Conservation (phyloP, 768 basidiomycete species). For the Russula olivacea region DNA sequence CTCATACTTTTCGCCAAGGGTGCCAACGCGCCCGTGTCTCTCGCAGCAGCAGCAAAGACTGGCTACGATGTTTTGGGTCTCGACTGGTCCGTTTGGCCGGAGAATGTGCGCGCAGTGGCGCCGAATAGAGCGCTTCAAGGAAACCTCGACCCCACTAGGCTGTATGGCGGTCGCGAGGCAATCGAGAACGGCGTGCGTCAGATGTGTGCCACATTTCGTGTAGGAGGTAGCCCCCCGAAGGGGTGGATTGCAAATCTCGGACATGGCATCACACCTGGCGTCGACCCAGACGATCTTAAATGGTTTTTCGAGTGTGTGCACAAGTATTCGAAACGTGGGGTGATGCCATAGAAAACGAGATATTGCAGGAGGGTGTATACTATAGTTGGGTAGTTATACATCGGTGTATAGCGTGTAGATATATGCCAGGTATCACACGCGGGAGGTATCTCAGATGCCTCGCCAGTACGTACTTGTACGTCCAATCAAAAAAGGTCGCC, state of each 20-base stretch:
- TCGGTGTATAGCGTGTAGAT: constrained; percentile 21
- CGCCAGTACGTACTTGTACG: constrained; percentile 16
- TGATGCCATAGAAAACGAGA: constrained; percentile 5
- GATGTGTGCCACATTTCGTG: constrained; percentile 68
- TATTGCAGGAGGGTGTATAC: constrained; percentile 23
- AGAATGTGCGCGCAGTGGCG: constrained; percentile 57
- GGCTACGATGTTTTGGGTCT: constrained; percentile 88
- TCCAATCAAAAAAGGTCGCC: constrained; percentile 14
- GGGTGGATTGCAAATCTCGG: constrained; percentile 98
- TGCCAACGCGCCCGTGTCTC: constrained; percentile 64
- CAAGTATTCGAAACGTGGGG: constrained; percentile 55
- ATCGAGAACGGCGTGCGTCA: constrained; percentile 83
- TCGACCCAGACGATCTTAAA: constrained; percentile 86
- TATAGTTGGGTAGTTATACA: constrained; percentile 24
- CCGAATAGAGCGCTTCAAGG: constrained; percentile 76
- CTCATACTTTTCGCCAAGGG: constrained; percentile 96
- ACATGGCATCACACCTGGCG: constrained; percentile 94
- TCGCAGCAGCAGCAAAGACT: constrained; percentile 45
- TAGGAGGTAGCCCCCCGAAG: constrained; percentile 42
- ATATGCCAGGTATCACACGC: constrained; percentile 22
- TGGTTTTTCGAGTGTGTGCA: constrained; percentile 91
- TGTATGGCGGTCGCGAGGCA: constrained; percentile 81
- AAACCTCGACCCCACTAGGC: constrained; percentile 83
- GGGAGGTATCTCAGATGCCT: constrained; percentile 20
- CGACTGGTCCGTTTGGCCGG: constrained; percentile 86